These are phyloP conservation scores for Psilocybe azurescens DNA, from an alignment of 768 basidiomycete genomes.

Conservation along the genomic window DNA sequence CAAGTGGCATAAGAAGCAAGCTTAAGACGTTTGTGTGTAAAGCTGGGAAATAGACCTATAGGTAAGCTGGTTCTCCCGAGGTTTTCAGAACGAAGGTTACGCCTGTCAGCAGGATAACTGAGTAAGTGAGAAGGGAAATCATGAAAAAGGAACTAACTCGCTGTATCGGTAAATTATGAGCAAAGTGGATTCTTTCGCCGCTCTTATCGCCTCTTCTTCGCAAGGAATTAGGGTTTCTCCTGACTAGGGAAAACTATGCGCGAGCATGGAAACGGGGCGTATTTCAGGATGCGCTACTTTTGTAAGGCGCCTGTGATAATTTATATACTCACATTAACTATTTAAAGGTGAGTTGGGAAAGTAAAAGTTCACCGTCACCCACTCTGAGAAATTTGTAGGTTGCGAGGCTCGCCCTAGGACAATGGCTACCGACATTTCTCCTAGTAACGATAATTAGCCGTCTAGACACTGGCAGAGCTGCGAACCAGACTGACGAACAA, in stretches of 20 bases:
- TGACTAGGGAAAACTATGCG: background rate
- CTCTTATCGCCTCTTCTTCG: background rate
- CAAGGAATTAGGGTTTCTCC: background rate
- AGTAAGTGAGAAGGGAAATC: background rate
- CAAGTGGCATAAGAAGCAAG: constrained; percentile 13
- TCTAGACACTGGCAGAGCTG: background rate
- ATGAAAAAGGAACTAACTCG: constrained; percentile 1
- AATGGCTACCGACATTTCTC: constrained; percentile 18
- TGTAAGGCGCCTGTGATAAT: constrained; percentile 4
- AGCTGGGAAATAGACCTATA: constrained; percentile 5
- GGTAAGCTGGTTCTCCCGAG: constrained; percentile 15
- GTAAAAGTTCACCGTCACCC: background rate
- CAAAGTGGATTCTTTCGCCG: background rate
- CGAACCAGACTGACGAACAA: background rate
- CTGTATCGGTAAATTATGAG: background rate
- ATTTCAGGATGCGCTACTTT: background rate
- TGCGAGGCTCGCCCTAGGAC: background rate
- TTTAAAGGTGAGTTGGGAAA: constrained; percentile 18
- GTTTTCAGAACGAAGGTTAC: constrained; percentile 8
- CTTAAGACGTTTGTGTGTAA: constrained; percentile 6
- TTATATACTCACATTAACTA: constrained; percentile 5
- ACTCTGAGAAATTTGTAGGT: background rate
- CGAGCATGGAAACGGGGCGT: background rate
- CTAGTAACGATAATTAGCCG: constrained; percentile 22
- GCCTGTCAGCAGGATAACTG: constrained; percentile 3